Conservation (phyloP, 192 early-diverging fungal genomes). For the Dissophora globulifera region DNA sequence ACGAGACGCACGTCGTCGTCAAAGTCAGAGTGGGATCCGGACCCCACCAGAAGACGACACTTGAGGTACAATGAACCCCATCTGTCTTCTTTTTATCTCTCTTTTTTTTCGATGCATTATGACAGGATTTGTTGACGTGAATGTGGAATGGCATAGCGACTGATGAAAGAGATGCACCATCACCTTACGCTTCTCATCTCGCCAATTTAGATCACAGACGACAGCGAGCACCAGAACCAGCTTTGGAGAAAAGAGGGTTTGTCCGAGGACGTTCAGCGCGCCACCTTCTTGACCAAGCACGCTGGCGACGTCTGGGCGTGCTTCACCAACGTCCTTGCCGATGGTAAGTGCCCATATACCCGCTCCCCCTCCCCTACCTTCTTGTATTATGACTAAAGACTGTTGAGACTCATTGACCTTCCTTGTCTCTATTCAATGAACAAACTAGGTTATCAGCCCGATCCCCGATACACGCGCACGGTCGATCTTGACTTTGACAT, state of each 20-base stretch:
- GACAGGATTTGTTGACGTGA: no score
- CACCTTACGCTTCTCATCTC: not conserved
- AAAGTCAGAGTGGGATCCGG: conserved; percentile 74
- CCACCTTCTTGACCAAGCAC: conserved; percentile 80
- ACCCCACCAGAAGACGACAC: conserved; percentile 74
- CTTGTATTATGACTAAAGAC: no score
- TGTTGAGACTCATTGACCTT: no score
- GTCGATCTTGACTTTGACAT: conserved; percentile 86
- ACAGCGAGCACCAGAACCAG: conserved; percentile 74
- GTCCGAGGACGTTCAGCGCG: conserved; percentile 71
- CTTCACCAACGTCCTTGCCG: conserved; percentile 79
- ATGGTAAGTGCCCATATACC: conserved; percentile 51
- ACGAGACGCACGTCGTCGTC: conserved; percentile 77
- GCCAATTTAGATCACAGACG: conserved; percentile 72
- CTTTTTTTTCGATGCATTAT: not conserved
- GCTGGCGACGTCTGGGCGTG: conserved; percentile 88
- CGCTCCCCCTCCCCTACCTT: no score
- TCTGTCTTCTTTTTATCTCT: not conserved
- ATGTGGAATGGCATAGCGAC: no score
- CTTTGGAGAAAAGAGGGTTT: conserved; percentile 74
- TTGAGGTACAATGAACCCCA: conserved; percentile 61
- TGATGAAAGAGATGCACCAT: no score
- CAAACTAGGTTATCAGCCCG: conserved; percentile 57
- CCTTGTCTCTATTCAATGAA: no score
- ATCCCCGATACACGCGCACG: conserved; percentile 65